These are phyloP conservation scores for Blastocladiella emersonii DNA, from an alignment of 371 early-diverging fungal species.

Conservation along the genomic window DNA sequence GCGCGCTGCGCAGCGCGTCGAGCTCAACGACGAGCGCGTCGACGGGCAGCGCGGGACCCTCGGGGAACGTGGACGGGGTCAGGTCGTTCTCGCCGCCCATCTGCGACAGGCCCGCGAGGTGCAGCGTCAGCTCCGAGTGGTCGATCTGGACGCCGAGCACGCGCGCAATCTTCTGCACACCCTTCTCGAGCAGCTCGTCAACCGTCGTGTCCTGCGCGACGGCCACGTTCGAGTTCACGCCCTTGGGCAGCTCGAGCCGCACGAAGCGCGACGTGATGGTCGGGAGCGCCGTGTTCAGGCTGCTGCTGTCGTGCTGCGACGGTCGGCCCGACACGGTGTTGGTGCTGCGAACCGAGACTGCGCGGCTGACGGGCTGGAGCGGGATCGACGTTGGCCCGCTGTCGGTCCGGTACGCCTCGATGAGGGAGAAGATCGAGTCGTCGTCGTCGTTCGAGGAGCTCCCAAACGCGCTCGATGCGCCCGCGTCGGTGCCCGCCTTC, in stretches of 20 bases:
- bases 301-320: not conserved
- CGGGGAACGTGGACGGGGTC: too few species aligned
- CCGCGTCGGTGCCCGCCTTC: not conserved
- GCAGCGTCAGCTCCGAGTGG: not conserved
- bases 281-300: not conserved
- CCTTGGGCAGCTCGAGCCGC: conserved; percentile 1
- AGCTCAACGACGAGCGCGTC: too few species aligned
- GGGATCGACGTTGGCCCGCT: not conserved
- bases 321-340: too few species aligned
- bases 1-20: too few species aligned
- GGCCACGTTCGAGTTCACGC: not conserved
- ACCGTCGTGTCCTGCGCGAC: not conserved
- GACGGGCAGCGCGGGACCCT: too few species aligned
- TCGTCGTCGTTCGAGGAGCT: not conserved
- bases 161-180: not conserved
- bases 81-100: too few species aligned
- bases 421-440: not conserved
- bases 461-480: not conserved
- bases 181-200: not conserved
- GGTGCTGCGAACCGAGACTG: not conserved
- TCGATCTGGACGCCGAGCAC: not conserved
- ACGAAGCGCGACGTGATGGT: not conserved
- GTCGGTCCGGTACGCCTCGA: not conserved
- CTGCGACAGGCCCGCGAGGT: too few species aligned
- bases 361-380: not conserved